Conservation (phyloP, 2,329 filamentous ascomycete genomes). For the Arthrobotrys megalospora region DNA sequence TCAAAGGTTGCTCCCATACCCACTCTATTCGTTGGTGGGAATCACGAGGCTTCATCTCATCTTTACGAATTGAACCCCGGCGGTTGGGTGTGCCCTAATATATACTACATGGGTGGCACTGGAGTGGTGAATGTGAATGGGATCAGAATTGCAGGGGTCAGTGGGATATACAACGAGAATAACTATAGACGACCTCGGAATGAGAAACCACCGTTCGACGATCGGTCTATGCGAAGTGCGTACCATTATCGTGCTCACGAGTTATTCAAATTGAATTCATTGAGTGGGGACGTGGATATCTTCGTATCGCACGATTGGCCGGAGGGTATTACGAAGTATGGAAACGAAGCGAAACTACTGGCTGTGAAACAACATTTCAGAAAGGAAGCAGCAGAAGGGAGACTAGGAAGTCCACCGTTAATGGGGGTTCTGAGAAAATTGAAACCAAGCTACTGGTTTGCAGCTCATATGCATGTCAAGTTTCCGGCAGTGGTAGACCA, state of each 20-base stretch:
- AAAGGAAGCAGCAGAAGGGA: slow-evolving; percentile 81
- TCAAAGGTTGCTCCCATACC: slow-evolving; percentile 82
- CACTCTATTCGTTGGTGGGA: slow-evolving; percentile 92
- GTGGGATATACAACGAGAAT: slow-evolving; percentile 93
- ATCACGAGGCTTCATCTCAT: slow-evolving; percentile 93
- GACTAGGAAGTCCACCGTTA: slow-evolving; percentile 84
- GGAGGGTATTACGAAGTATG: slow-evolving; percentile 82
- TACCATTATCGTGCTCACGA: slow-evolving; percentile 94
- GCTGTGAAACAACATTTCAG: slow-evolving; percentile 81
- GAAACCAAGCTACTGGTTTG: slow-evolving; percentile 90
- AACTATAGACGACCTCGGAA: slow-evolving; percentile 87
- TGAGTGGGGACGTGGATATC: slow-evolving; percentile 90
- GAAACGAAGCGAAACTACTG: slow-evolving; percentile 79
- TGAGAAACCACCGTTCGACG: slow-evolving; percentile 87
- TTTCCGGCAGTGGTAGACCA: slow-evolving; percentile 78
- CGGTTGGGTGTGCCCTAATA: slow-evolving; percentile 96
- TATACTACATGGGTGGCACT: slow-evolving; percentile 95
- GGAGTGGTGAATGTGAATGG: slow-evolving; percentile 88
- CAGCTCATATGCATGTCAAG: slow-evolving; percentile 92
- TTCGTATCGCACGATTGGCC: slow-evolving; percentile 98
- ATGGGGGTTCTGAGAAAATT: slow-evolving; percentile 84
- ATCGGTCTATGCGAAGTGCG: slow-evolving; percentile 82
- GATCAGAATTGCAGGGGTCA: slow-evolving; percentile 88
- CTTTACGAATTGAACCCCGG: slow-evolving; percentile 93
- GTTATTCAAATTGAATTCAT: slow-evolving; percentile 86